These are phyloP conservation scores for Xylariomycetidae sp. DNA, from an alignment of 2,329 filamentous ascomycete genomes.

Conservation along the genomic window DNA sequence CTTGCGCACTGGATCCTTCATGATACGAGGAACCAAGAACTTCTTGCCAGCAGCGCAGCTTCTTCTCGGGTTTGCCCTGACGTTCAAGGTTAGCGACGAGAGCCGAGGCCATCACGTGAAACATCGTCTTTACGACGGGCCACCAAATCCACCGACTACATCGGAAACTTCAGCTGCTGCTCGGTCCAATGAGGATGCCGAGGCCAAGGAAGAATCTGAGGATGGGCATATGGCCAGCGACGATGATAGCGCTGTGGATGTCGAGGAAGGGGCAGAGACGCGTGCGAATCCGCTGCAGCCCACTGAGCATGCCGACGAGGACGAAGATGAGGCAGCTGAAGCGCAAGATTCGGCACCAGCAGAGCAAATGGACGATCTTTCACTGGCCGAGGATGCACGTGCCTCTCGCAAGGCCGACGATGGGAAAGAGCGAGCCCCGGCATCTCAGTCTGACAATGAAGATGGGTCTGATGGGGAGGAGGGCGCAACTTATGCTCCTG, in stretches of 20 bases:
- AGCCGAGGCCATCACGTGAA: slow-evolving; percentile 77
- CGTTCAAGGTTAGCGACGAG: slow-evolving; percentile 85
- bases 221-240: slow-evolving; percentile 25
- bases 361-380: slow-evolving; percentile 16
- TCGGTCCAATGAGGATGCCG: slow-evolving; percentile 1
- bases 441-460: slow-evolving; percentile 18
- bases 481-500: slow-evolving; percentile 28
- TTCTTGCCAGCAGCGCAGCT: slow-evolving; percentile 83
- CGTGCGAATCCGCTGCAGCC: slow-evolving; percentile 31
- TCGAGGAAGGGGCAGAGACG: slow-evolving; percentile 19
- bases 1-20: slow-evolving; percentile 70
- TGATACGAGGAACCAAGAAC: slow-evolving; percentile 82
- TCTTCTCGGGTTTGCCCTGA: slow-evolving; percentile 77
- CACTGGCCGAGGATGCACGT: slow-evolving; percentile 9
- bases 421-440: no score
- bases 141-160: not conserved
- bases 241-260: slow-evolving; percentile 25
- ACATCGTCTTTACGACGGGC: slow-evolving; percentile 46
- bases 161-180: slow-evolving; percentile 6
- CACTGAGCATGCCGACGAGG: slow-evolving; percentile 11
- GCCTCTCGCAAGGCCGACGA: slow-evolving; percentile 12
- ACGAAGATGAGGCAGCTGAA: slow-evolving; percentile 31
- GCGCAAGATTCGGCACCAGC: slow-evolving; percentile 18
- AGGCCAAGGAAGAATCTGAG: slow-evolving; percentile 13
- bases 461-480: slow-evolving; percentile 24